These are phyloP conservation scores for Scalesia atractyloides DNA, from an alignment of 129 eudicot genomes.

Conservation along the genomic window DNA sequence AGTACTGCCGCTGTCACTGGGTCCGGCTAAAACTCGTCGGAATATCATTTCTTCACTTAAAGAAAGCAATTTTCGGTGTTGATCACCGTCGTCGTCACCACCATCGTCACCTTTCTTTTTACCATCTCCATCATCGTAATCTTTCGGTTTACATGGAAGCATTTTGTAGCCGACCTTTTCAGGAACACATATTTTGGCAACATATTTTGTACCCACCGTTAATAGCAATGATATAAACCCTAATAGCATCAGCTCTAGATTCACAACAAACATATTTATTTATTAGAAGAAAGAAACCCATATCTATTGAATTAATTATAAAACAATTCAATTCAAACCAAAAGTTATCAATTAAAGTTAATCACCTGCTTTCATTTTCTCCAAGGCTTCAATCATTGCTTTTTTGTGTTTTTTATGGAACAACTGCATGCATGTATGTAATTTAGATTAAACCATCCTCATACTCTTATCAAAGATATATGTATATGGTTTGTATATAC, in stretches of 20 bases:
- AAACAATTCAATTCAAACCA: not conserved
- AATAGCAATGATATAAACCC: conserved; percentile 70
- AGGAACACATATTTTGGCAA: conserved; percentile 64
- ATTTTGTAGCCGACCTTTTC: conserved; percentile 47
- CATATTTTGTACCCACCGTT: conserved; percentile 53
- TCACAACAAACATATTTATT: not conserved
- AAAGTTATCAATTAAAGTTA: not conserved
- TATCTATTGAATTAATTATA: not conserved
- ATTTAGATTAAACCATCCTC: not conserved
- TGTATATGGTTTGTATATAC: no score
- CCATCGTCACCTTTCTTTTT: conserved; percentile 2
- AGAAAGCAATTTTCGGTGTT: conserved; percentile 48
- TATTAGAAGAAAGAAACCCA: no score
- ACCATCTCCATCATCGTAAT: not conserved
- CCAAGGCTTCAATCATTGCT: conserved; percentile 75
- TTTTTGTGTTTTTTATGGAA: conserved; percentile 64
- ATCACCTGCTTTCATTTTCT: conserved; percentile 77
- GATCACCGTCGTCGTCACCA: conserved; percentile 5
- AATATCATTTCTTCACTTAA: conserved; percentile 45
- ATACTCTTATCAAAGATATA: no score
- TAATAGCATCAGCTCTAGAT: conserved; percentile 67
- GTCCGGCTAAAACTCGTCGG: conserved; percentile 53
- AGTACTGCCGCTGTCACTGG: not conserved
- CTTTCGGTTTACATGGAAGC: conserved; percentile 52
- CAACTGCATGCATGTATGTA: conserved; percentile 42